Evolutionary conservation across 306 rosid genomes (phyloP).

Genomic region (Vachellia collinsii): DNA sequence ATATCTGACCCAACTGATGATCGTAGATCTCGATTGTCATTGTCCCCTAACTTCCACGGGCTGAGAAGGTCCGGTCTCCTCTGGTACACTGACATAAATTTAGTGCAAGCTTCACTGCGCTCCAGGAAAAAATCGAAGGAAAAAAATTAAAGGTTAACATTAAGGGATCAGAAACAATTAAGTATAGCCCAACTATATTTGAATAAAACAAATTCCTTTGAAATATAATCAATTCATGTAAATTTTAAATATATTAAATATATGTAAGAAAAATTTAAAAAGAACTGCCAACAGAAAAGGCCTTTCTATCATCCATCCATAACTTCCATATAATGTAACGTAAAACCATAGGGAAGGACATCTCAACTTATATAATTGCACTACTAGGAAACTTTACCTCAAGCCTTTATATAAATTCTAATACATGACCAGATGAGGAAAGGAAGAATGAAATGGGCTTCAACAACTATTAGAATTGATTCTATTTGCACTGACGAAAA

Average conservation of each 20-base stretch:
- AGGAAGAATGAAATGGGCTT: constrained; percentile 1
- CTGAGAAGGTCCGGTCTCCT: constrained; percentile 74
- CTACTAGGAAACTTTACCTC: not conserved
- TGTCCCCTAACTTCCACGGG: constrained; percentile 58
- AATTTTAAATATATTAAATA: not conserved
- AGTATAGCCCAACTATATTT: not conserved
- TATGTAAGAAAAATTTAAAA: not conserved
- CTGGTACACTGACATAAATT: constrained; percentile 59
- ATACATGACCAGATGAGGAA: not conserved
- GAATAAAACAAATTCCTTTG: not conserved
- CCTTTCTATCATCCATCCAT: not conserved
- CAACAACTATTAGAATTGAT: not conserved
- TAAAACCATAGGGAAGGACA: constrained; percentile 14
- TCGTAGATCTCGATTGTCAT: constrained; percentile 59
- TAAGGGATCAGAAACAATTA: not conserved
- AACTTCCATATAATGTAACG: not conserved
- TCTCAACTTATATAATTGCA: not conserved
- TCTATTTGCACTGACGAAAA: not conserved
- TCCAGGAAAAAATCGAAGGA: constrained; percentile 6
- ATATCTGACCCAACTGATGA: constrained; percentile 88
- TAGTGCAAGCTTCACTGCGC: constrained; percentile 80
- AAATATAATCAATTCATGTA: not conserved
- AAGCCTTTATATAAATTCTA: not conserved
- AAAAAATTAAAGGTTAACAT: not conserved
- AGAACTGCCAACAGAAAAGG: not conserved